Percentiles rank a stretch among this genome's conserved stretches.
Evolutionary conservation across 805 yeast species (phyloP).

Genomic region (Candida xyloterini): DNA sequence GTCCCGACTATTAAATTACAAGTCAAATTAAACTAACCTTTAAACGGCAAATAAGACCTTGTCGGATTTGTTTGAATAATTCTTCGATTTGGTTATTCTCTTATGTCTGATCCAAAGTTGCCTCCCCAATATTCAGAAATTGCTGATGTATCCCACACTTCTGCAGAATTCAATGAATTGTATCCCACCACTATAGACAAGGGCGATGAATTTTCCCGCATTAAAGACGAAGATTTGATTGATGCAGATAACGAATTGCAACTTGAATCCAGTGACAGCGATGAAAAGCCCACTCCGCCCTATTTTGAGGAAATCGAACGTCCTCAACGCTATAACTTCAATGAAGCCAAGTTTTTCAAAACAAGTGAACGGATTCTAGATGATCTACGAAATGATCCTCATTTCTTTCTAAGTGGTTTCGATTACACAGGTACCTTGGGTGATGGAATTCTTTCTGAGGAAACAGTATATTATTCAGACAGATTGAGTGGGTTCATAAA

Average conservation of each 20-base stretch:
- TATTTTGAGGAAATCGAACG: conserved; percentile 11
- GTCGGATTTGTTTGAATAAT: not conserved
- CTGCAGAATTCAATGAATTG: conserved; percentile 11
- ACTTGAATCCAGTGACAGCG: not conserved
- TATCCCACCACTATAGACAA: conserved; percentile 13
- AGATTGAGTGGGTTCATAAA: conserved; percentile 20
- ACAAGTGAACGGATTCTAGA: conserved; percentile 67
- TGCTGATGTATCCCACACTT: not conserved
- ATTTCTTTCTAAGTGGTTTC: conserved; percentile 28
- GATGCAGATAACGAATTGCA: conserved; percentile 11
- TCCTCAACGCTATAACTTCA: conserved; percentile 21
- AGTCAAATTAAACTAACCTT: not conserved
- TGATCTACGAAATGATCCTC: conserved; percentile 50
- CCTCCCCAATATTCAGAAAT: conserved; percentile 15
- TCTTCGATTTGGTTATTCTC: not conserved
- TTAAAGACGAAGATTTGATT: conserved; percentile 6
- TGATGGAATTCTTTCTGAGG: conserved; percentile 28
- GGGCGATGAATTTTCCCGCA: conserved; percentile 9
- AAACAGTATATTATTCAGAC: conserved; percentile 37
- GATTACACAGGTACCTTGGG: conserved; percentile 7
- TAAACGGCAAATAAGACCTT: conserved; percentile 6
- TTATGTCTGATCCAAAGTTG: conserved; percentile 7
- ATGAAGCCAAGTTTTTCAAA: conserved; percentile 41
- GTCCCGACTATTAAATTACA: not conserved
- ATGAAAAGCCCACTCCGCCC: conserved; percentile 6